Base-by-base conservation (phyloP, 768 basidiomycete species). In the Termitomyces sp. region DNA sequence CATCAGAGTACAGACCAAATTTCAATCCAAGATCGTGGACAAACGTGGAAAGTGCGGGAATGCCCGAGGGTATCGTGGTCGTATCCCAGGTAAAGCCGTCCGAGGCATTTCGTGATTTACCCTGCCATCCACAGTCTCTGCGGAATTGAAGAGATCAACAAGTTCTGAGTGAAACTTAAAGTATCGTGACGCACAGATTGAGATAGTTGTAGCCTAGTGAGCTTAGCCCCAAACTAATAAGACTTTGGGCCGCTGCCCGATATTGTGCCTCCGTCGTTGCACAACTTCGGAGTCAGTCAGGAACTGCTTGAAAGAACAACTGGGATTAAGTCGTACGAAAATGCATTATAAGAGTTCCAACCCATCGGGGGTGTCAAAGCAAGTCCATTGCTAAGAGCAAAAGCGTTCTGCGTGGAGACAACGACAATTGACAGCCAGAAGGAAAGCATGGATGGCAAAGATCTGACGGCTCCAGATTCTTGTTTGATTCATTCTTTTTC, bases 1-100 rank as follows among this genome's bases (percentile, higher is more conserved):
- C 74, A 43, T 67, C 61, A 58, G 90, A 90, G 80, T 72, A 79
- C 80, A 69, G 83, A 74, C 67, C 90, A 85, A 73, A 91, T 80
- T 61, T 85, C 81, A 68, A 85, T 8, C 75, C 76, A 31, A 72
- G 63, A 46, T 63, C 65, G 55, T 76, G 74, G 20, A 77, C 62
- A 53, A 72, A 77, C 14, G 72, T 66, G 20, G 69, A 69, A 46
- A 77, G 63, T 1, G 75, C 72, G 9, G 75, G 72, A 27, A 75
- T 67, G 4, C 76, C 76, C 1, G 69, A 68, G 20, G 77, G 76
- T 37, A 76, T 64, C 27, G 65, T 71, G 14, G 69, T 71, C 2
- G 69, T 71, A 61, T 75, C 70, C 78, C 77, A 80, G 7, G 77
- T 77, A 59, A 80, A 74, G 18, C 68, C 70, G 12, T 77, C 78